A percentile compares a stretch with the other conserved stretches of the same genome.
Conservation (phyloP, 2,329 filamentous ascomycete species). For the Claviceps lovelessii region DNA sequence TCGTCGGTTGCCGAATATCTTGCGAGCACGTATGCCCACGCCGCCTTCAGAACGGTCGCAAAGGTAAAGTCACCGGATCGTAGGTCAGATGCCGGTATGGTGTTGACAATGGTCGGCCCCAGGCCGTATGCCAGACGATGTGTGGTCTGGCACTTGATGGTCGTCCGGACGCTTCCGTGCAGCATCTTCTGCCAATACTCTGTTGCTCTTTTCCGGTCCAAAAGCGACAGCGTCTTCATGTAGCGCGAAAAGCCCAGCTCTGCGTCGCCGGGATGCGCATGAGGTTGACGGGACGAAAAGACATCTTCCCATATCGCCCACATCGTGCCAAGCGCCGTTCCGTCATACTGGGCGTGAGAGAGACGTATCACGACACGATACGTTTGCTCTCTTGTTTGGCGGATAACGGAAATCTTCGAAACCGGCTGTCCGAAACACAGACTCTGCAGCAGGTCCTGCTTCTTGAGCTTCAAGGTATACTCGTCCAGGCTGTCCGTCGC, state of each 20-base stretch:
- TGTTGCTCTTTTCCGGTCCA: background rate
- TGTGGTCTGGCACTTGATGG: conserved; percentile 1
- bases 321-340: conserved; percentile 2
- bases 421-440: background rate
- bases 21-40: conserved; percentile 1
- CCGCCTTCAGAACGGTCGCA: background rate
- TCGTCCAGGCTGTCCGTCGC: background rate
- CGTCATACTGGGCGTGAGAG: conserved; percentile 3
- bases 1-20: background rate
- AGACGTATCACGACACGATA: background rate
- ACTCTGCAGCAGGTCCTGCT: background rate
- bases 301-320: background rate
- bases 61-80: background rate
- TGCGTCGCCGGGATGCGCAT: background rate
- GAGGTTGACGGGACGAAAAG: background rate
- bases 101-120: background rate
- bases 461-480: conserved; percentile 1
- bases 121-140: background rate
- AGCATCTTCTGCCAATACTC: conserved; percentile 1
- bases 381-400: background rate
- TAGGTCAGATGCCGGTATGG: background rate
- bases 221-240: background rate
- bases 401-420: background rate
- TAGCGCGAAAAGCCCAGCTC: background rate
- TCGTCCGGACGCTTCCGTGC: background rate